Percentiles rank a stretch among this genome's conserved stretches.
phyloP scores from a whole-genome alignment of 1,284 basidiomycete species.

The Coriolopsis trogii region DNA sequence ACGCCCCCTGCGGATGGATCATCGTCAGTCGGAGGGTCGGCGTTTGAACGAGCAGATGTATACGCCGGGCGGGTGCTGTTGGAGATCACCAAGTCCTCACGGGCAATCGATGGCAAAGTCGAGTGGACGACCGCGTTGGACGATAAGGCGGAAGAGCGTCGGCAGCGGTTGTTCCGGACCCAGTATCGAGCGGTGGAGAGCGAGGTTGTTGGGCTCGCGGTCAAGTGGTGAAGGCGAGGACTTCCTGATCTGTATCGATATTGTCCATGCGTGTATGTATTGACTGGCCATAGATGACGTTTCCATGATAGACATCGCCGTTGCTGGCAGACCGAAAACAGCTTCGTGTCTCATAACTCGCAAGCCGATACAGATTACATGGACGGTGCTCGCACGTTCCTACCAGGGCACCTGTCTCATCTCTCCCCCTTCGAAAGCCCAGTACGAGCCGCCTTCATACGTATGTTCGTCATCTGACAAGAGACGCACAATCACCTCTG shows the following conservation, averaged over 20 bases:
- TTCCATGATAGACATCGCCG: too few species aligned
- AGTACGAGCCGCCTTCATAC: conserved; percentile 4
- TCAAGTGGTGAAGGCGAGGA: conserved; percentile 35
- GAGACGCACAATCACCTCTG: too few species aligned
- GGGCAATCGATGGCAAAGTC: background rate
- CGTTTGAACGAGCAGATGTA: conserved; percentile 12
- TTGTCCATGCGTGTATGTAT: background rate
- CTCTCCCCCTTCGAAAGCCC: conserved; percentile 2
- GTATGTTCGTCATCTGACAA: background rate
- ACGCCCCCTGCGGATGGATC: conserved; percentile 29
- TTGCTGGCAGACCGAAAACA: too few species aligned
- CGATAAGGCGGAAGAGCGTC: conserved; percentile 40
- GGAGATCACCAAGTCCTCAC: conserved; percentile 12
- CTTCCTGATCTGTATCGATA: background rate
- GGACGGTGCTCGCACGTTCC: background rate
- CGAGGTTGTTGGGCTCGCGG: conserved; percentile 59
- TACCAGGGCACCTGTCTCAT: conserved; percentile 8
- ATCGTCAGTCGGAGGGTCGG: background rate
- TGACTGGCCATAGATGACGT: background rate
- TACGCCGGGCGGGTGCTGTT: conserved; percentile 14
- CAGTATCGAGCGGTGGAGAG: conserved; percentile 87
- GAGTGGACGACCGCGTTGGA: conserved; percentile 42
- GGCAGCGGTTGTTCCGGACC: conserved; percentile 71
- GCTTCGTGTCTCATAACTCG: too few species aligned
- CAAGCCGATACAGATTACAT: too few species aligned